phyloP scores from a whole-genome alignment of 768 basidiomycete species.

The Boletellus emodensis region DNA sequence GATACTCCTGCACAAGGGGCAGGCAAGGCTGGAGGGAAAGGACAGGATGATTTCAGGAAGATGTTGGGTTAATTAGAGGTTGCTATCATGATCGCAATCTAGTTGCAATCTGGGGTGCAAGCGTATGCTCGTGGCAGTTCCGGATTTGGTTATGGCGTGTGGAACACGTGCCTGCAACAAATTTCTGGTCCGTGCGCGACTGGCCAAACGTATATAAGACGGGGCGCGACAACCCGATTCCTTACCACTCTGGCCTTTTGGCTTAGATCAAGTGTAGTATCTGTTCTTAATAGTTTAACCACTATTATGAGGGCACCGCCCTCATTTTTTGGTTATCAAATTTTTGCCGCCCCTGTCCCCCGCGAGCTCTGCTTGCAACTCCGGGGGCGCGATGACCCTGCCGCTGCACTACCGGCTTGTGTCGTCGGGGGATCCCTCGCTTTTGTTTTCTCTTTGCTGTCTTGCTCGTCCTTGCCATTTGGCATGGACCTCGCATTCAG shows the following conservation, averaged over 20 bases:
- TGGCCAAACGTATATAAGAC: not conserved
- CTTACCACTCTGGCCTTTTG: constrained; percentile 48
- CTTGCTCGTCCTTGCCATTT: not conserved
- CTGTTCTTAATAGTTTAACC: constrained; percentile 62
- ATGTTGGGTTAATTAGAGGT: constrained; percentile 46
- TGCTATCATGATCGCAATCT: not conserved
- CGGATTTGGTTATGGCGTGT: not conserved
- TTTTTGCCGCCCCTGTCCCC: constrained; percentile 25
- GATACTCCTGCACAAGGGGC: constrained; percentile 14
- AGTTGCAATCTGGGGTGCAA: too few relatives aligned
- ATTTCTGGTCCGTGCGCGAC: not conserved
- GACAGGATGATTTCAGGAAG: constrained; percentile 83
- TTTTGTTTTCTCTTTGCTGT: constrained; percentile 19
- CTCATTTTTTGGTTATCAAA: constrained; percentile 53
- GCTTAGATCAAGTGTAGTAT: constrained; percentile 80
- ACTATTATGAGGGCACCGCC: constrained; percentile 56
- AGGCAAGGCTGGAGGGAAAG: constrained; percentile 22
- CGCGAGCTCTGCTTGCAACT: constrained; percentile 44
- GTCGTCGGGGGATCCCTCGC: constrained; percentile 54
- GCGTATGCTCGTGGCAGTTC: too few relatives aligned
- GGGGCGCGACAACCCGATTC: not conserved
- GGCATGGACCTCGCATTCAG: not conserved
- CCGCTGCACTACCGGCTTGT: constrained; percentile 44
- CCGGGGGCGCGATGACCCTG: constrained; percentile 38
- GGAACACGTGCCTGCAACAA: not conserved